Conservation (phyloP, 176 grass and related monocot genomes). For the Puya raimondii region DNA sequence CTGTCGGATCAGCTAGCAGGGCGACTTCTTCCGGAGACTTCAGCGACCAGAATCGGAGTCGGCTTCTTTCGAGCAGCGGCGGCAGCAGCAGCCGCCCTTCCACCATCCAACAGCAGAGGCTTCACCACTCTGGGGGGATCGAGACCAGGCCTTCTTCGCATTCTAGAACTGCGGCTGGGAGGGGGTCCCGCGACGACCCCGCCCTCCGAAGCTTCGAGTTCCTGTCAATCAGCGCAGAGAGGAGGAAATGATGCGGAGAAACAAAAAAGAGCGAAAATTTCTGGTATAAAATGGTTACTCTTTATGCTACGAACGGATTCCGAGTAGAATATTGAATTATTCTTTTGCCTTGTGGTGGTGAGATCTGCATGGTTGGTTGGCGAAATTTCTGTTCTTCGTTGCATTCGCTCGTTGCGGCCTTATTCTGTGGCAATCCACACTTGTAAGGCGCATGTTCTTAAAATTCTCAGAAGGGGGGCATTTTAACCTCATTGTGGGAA, state of each 20-base stretch:
- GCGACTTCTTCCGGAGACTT: neutral
- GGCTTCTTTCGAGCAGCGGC: neutral
- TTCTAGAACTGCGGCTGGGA: conserved; percentile 23
- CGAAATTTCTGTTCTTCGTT: conserved; percentile 12
- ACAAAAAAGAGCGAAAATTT: conserved; percentile 2
- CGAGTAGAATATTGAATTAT: conserved; percentile 25
- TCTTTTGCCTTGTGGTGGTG: conserved; percentile 19
- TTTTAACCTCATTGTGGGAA: conserved; percentile 21
- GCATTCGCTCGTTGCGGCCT: conserved; percentile 2
- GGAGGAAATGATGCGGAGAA: conserved; percentile 44
- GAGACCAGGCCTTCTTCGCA: conserved; percentile 44
- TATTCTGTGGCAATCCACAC: neutral
- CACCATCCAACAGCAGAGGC: neutral
- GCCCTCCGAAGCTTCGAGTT: conserved; percentile 52
- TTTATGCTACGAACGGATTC: conserved; percentile 24
- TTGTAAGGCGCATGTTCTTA: conserved; percentile 18
- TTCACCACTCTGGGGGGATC: conserved; percentile 42
- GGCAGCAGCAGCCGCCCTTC: neutral
- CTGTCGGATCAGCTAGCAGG: neutral
- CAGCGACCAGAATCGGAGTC: neutral
- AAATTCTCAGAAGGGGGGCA: conserved; percentile 26
- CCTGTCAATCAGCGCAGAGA: conserved; percentile 66
- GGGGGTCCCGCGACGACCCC: conserved; percentile 40
- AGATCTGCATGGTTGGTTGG: conserved; percentile 25
- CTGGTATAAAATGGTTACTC: neutral